These are phyloP conservation scores for Colletotrichum sp. DNA, from an alignment of 2,329 filamentous ascomycete species.

Conservation along the genomic window DNA sequence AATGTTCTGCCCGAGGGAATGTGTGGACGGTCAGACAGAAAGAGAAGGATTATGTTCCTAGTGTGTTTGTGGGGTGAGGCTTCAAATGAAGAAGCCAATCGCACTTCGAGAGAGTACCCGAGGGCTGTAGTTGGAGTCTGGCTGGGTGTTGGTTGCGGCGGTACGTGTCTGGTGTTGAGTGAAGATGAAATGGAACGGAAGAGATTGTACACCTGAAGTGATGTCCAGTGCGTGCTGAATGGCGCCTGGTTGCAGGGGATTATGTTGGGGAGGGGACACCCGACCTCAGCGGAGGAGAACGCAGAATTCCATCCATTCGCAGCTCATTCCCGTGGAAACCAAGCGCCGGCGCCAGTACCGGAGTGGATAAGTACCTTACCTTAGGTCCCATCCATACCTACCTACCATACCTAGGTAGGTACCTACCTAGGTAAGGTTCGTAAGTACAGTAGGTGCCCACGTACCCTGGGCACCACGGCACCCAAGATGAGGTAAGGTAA, in stretches of 20 bases:
- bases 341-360: neutral
- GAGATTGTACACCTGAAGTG: neutral
- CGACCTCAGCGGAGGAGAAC: neutral
- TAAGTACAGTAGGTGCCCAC: too few relatives aligned
- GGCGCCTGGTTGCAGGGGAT: neutral
- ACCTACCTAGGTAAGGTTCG: too few relatives aligned
- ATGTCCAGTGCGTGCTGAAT: neutral
- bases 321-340: conserved; percentile 16
- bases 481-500: too few relatives aligned
- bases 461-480: neutral
- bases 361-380: neutral
- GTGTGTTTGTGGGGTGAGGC: neutral
- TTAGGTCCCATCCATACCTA: too few relatives aligned
- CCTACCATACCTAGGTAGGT: too few relatives aligned
- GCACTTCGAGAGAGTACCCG: neutral
- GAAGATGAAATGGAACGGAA: neutral
- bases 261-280: neutral
- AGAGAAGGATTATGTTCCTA: neutral
- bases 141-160: neutral
- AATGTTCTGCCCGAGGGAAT: neutral
- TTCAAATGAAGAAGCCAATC: neutral
- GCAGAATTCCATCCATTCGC: neutral
- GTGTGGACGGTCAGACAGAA: neutral
- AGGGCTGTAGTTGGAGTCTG: neutral
- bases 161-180: neutral